Evolutionary conservation across 148 eudicot genomes (phyloP).

Genomic region (Silene uniflora): DNA sequence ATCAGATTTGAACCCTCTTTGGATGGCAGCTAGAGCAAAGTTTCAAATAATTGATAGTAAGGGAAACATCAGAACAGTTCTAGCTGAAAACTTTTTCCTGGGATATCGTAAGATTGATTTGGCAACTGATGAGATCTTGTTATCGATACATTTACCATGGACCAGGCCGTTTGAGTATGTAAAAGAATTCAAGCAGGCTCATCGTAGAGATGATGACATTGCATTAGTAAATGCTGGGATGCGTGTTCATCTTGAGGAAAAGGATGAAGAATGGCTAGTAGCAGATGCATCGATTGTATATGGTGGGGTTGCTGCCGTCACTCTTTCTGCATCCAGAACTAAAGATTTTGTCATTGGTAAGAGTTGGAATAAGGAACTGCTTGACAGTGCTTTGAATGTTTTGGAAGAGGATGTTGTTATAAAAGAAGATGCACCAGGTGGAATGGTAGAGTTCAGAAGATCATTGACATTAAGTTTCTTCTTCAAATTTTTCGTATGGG

Average conservation of each 20-base stretch:
- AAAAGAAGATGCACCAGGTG: constrained; percentile 94
- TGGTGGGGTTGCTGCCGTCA: constrained; percentile 92
- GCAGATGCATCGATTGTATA: constrained; percentile 86
- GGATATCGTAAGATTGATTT: constrained; percentile 91
- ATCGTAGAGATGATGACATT: constrained; percentile 96
- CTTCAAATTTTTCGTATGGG: constrained; percentile 86
- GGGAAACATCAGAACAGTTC: constrained; percentile 56
- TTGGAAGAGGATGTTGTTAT: constrained; percentile 68
- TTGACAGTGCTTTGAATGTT: constrained; percentile 53
- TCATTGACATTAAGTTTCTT: constrained; percentile 87
- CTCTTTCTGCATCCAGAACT: constrained; percentile 60
- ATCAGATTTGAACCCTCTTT: constrained; percentile 95
- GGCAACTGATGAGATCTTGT: constrained; percentile 67
- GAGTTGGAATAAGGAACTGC: constrained; percentile 68
- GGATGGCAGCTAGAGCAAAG: constrained; percentile 92
- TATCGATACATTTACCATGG: constrained; percentile 86
- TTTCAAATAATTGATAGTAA: constrained; percentile 65
- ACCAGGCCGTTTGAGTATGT: constrained; percentile 73
- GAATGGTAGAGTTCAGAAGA: constrained; percentile 95
- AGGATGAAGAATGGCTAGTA: constrained; percentile 64
- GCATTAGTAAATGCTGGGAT: constrained; percentile 97
- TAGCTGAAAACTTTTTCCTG: constrained; percentile 77
- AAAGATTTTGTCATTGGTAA: constrained; percentile 61
- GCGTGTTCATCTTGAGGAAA: constrained; percentile 74
- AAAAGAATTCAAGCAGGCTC: constrained; percentile 96